Percentiles rank a stretch among this genome's conserved stretches.
phyloP scores from a whole-genome alignment of 2,329 filamentous ascomycete species.

The Paraphoma sp. region DNA sequence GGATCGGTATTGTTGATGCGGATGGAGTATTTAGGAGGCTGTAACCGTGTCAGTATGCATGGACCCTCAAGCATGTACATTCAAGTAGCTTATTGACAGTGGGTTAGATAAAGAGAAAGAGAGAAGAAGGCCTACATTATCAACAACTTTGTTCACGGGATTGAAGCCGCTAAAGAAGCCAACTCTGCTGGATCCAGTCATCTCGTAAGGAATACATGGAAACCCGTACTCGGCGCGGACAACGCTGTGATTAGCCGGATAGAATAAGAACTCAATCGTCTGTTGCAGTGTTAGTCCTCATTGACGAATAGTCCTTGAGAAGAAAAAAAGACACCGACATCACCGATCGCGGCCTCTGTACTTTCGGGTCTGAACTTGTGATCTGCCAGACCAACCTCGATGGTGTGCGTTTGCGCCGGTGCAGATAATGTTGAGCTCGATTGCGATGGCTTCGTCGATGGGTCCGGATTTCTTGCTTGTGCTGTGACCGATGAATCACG shows the following conservation, averaged over 20 bases:
- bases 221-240: conserved; percentile 49
- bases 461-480: not conserved
- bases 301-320: not conserved
- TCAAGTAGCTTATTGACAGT: no score
- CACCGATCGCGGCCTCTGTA: conserved; percentile 46
- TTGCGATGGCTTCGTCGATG: conserved; percentile 7
- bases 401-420: conserved; percentile 34
- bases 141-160: conserved; percentile 30
- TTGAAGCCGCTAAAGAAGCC: conserved; percentile 43
- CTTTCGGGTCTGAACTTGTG: conserved; percentile 49
- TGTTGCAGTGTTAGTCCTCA: conserved; percentile 7
- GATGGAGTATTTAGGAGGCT: conserved; percentile 38
- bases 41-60: conserved; percentile 1
- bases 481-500: not conserved
- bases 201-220: conserved; percentile 51
- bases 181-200: conserved; percentile 29
- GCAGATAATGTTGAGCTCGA: conserved; percentile 19
- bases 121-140: conserved; percentile 20
- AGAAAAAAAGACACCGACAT: conserved; percentile 30
- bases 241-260: conserved; percentile 51
- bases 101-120: not conserved
- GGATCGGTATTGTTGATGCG: conserved; percentile 41
- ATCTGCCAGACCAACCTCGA: conserved; percentile 47
- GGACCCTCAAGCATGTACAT: no score
- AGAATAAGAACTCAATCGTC: conserved; percentile 51